Evolutionary conservation across 805 yeast genomes (phyloP), one percentile per base, ranked within the genome.

Genomic region (Priceomyces melissophilus): DNA sequence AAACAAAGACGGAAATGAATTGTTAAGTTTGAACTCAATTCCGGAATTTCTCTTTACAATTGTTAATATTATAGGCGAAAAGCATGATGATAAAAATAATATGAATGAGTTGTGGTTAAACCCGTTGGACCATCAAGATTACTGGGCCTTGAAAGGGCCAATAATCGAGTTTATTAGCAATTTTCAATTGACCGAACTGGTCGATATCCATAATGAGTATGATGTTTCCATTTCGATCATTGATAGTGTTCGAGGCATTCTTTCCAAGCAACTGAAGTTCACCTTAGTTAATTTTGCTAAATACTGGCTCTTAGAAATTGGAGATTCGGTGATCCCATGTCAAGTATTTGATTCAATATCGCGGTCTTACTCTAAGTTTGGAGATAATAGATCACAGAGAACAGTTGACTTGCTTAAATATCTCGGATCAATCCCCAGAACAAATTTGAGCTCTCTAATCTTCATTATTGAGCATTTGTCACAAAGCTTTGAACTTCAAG

Each of bases 271-370:
- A 27, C 23, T 41, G 1, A 15, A 35, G 1, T 25, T 30, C 1
- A 37, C 45, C 4, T 40, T 62, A 26, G 46, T 67, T 4, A 66
- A 63, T 39, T 69, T 67, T 39, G 30, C 65, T 25, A 65, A 63
- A 39, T 58, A 57, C 42, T 70, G 75, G 75, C 50, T 69, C 16
- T 50, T 70, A 6, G 74, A 70, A 42, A 57, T 62, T 10, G 57
- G 62, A 30, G 75, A 70, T 40, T 64, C 74, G 0, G 44, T 69
- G 16, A 67, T 70, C 10, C 75, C 75, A 0, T 68, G 69, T 39
- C 58, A 65, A 46, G 60, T 66, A 4, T 66, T 55, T 46, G 75
- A 69, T 30, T 46, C 65, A 11, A 44, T 66, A 17, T 37, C 58
- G 10, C 48, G 46, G 10, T 41, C 42, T 15, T 63, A 58, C 42